Evolutionary conservation across 1,284 basidiomycete genomes (phyloP).

Genomic region (Malassezia sympodialis): DNA sequence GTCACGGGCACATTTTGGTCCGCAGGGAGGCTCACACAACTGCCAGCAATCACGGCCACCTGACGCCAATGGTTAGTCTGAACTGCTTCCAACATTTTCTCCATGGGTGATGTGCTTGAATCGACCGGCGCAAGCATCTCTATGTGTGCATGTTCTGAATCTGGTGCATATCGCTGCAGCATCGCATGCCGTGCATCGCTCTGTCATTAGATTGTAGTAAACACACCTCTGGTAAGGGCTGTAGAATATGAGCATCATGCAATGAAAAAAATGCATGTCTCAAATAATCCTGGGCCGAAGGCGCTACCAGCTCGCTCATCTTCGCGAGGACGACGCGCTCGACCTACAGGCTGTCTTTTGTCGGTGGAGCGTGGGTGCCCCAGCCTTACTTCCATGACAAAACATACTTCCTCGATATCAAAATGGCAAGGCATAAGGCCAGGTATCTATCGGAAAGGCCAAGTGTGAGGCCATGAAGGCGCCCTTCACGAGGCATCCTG

Average conservation of each 20-base stretch:
- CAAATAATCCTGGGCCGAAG: neutral
- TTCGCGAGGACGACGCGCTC: neutral
- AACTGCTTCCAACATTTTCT: neutral
- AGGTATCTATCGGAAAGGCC: neutral
- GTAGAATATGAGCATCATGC: neutral
- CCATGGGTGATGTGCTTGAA: neutral
- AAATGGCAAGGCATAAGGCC: neutral
- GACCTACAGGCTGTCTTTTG: neutral
- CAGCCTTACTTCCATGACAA: neutral
- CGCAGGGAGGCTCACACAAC: neutral
- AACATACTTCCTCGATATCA: neutral
- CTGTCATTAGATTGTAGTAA: neutral
- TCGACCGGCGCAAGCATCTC: neutral
- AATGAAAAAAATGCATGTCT: neutral
- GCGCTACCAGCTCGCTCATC: neutral
- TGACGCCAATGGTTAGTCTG: slow-evolving; percentile 2
- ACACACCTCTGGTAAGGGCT: slow-evolving; percentile 1
- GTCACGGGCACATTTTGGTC: neutral
- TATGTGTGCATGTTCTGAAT: neutral
- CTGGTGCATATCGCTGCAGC: slow-evolving; percentile 7
- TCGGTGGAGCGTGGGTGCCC: neutral
- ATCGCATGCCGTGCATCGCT: neutral
- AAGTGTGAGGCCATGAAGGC: neutral
- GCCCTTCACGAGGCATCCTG: neutral
- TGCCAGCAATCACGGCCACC: neutral